Evolutionary conservation across 2,329 filamentous ascomycete species (phyloP).

Genomic region (Thelonectria discophora): DNA sequence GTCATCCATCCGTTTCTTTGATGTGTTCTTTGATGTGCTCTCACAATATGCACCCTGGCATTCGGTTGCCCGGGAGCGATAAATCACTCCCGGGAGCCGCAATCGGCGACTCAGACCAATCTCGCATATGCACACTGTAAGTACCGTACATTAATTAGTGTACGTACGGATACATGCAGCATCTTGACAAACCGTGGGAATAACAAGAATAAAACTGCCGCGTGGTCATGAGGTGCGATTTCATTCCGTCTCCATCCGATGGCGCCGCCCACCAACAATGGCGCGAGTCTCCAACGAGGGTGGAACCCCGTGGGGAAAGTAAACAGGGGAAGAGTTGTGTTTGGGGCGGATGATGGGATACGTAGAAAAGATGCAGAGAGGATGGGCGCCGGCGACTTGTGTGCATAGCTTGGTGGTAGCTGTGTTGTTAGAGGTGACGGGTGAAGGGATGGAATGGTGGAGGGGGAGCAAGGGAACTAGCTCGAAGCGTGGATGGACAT

Average conservation of each 20-base stretch:
- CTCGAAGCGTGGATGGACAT: background rate
- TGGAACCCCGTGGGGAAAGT: constrained; percentile 21
- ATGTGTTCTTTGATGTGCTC: too few species aligned
- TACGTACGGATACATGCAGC: background rate
- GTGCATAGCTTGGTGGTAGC: background rate
- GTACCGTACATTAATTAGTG: too few species aligned
- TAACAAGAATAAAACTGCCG: constrained; percentile 1
- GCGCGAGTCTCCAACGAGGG: background rate
- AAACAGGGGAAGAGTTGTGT: constrained; percentile 3
- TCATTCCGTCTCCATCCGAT: constrained; percentile 20
- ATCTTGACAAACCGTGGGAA: background rate
- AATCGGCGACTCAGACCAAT: constrained; percentile 11
- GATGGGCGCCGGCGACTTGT: constrained; percentile 1
- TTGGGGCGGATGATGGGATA: constrained; percentile 17
- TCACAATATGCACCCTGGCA: too few species aligned
- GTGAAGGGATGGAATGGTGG: constrained; percentile 13
- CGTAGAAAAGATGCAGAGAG: constrained; percentile 7
- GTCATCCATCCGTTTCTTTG: too few species aligned
- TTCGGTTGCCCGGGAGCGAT: background rate
- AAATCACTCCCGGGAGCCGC: background rate
- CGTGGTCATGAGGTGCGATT: background rate
- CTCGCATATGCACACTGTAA: constrained; percentile 15
- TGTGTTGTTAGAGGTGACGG: background rate
- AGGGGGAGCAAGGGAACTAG: constrained; percentile 7
- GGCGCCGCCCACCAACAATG: constrained; percentile 18